phyloP scores from a whole-genome alignment of 2,329 filamentous ascomycete species.

The Pseudocercospora crystallina region DNA sequence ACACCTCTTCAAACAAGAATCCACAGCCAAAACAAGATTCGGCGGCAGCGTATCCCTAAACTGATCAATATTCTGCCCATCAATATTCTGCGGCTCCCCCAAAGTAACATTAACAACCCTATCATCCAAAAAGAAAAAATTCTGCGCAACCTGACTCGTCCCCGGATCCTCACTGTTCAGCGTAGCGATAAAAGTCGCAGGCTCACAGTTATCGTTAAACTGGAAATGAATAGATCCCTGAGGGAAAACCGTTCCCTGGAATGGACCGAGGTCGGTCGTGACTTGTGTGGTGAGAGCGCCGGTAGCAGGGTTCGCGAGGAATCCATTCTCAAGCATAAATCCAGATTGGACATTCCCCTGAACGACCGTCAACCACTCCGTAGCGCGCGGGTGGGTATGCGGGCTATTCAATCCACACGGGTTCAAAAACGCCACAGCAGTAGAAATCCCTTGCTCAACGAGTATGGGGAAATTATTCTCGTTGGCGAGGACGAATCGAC shows the following conservation, averaged over 20 bases:
- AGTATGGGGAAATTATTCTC: slow-evolving; percentile 20
- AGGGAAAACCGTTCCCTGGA: slow-evolving; percentile 47
- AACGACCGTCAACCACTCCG: slow-evolving; percentile 49
- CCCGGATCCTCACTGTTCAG: slow-evolving; percentile 48
- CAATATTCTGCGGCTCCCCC: slow-evolving; percentile 13
- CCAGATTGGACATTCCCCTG: slow-evolving; percentile 44
- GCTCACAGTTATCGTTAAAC: slow-evolving; percentile 49
- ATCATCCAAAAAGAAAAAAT: slow-evolving; percentile 37
- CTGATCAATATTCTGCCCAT: slow-evolving; percentile 18
- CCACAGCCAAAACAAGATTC: slow-evolving; percentile 21
- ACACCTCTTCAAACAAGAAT: slow-evolving; percentile 11
- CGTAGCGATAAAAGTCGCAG: slow-evolving; percentile 45
- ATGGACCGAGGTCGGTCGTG: slow-evolving; percentile 40
- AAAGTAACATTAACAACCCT: slow-evolving; percentile 16
- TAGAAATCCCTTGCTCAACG: slow-evolving; percentile 18
- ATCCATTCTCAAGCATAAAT: slow-evolving; percentile 49
- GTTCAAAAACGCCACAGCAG: slow-evolving; percentile 26
- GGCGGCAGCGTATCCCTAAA: slow-evolving; percentile 15
- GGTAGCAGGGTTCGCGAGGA: slow-evolving; percentile 24
- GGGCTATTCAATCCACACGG: slow-evolving; percentile 48
- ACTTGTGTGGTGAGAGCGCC: slow-evolving; percentile 37
- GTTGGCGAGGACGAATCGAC: slow-evolving; percentile 17
- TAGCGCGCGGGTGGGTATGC: slow-evolving; percentile 50
- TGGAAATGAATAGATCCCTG: slow-evolving; percentile 49
- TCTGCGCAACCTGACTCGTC: slow-evolving; percentile 43